Conservation (phyloP, 495 filamentous ascomycete genomes). For the Aspergillus heteromorphus region DNA sequence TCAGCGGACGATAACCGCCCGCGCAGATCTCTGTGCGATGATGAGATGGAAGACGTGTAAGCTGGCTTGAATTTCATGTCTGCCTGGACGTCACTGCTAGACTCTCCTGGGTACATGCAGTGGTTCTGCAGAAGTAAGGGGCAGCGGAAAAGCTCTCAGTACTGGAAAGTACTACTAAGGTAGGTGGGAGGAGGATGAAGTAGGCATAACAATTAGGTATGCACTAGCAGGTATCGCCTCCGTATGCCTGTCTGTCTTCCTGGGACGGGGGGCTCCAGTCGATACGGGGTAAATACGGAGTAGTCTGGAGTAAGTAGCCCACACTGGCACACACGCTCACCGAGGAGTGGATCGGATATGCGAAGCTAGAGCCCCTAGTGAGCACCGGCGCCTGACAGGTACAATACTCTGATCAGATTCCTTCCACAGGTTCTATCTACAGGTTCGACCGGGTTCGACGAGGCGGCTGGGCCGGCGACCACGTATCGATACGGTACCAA, state of each 20-base stretch:
- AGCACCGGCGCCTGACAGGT: neutral
- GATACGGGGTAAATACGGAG: no score
- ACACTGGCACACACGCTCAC: no score
- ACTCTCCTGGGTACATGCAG: neutral
- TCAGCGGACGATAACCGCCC: neutral
- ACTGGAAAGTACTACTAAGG: no score
- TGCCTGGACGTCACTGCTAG: neutral
- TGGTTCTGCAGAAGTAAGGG: neutral
- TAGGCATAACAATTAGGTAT: no score
- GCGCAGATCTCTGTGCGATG: neutral
- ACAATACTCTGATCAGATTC: neutral
- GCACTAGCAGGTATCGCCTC: no score
- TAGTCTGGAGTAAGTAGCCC: no score
- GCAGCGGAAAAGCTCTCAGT: neutral
- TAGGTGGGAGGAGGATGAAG: no score
- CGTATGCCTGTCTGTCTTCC: no score
- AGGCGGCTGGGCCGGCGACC: neutral
- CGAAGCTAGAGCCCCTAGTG: neutral
- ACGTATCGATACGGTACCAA: neutral
- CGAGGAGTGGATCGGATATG: no score
- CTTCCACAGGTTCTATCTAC: no score
- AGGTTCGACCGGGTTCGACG: neutral
- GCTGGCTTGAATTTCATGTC: neutral
- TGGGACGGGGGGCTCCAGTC: no score
- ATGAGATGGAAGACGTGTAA: neutral